Percentiles rank a stretch among this genome's conserved stretches.
Evolutionary conservation across 2,329 filamentous ascomycete genomes (phyloP).

Genomic region (Clonostachys chloroleuca): DNA sequence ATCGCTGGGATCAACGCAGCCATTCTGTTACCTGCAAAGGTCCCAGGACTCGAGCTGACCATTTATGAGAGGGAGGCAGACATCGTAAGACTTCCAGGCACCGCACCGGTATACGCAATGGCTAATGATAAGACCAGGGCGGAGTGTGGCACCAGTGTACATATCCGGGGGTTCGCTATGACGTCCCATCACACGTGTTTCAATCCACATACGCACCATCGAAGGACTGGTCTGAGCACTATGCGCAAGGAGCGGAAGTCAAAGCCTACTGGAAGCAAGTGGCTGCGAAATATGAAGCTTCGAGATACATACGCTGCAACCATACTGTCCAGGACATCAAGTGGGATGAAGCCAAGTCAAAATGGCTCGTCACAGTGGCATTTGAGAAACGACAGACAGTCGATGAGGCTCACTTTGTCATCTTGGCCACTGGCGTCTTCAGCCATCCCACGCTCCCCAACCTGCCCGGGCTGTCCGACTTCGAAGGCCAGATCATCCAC

Average conservation of each 20-base stretch:
- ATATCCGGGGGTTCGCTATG: conserved; percentile 4
- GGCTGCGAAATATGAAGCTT: too few species aligned
- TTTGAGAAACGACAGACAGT: conserved; percentile 27
- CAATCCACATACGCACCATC: conserved; percentile 66
- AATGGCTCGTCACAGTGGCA: too few species aligned
- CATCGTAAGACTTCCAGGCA: conserved; percentile 40
- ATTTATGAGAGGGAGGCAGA: conserved; percentile 67
- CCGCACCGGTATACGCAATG: too few species aligned
- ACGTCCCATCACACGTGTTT: conserved; percentile 62
- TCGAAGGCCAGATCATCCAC: conserved; percentile 44
- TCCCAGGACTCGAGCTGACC: conserved; percentile 60
- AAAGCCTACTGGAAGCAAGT: conserved; percentile 9
- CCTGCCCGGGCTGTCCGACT: conserved; percentile 37
- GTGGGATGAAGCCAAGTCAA: neutral
- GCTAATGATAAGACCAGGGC: too few species aligned
- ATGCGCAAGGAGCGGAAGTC: conserved; percentile 59
- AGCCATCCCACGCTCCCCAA: conserved; percentile 44
- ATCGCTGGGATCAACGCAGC: conserved; percentile 46
- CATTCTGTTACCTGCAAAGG: conserved; percentile 61
- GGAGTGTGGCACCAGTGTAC: too few species aligned
- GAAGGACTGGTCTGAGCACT: conserved; percentile 64
- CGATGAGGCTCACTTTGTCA: conserved; percentile 20
- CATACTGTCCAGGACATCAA: neutral
- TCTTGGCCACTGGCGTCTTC: conserved; percentile 3
- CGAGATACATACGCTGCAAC: too few species aligned